These are phyloP conservation scores for Penicillium occitanis DNA, from an alignment of 2,329 filamentous ascomycete species.

Conservation along the genomic window DNA sequence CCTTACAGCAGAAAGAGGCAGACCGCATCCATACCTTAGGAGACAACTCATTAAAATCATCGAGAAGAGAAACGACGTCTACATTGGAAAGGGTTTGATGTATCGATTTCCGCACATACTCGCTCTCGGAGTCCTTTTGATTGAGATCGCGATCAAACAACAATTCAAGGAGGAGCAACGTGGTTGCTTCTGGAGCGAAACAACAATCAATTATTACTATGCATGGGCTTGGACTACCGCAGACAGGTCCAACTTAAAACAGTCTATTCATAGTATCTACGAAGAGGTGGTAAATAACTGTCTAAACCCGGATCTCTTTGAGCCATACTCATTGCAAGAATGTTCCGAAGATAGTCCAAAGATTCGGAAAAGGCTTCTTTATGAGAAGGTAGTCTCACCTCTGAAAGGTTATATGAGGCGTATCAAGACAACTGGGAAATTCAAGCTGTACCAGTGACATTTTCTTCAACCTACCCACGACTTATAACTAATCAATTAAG, in stretches of 20 bases:
- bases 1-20: neutral
- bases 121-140: slow-evolving; percentile 8
- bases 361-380: slow-evolving; percentile 1
- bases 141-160: slow-evolving; percentile 13
- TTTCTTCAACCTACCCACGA: neutral
- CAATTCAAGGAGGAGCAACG: neutral
- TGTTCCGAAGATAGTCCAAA: neutral
- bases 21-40: slow-evolving; percentile 10
- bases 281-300: slow-evolving; percentile 8
- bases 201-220: slow-evolving; percentile 14
- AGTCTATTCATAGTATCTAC: neutral
- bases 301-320: slow-evolving; percentile 8
- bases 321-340: neutral
- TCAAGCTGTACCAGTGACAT: neutral
- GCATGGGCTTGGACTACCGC: slow-evolving; percentile 12
- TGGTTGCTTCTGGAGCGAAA: neutral
- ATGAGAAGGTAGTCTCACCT: slow-evolving; percentile 11
- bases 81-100: neutral
- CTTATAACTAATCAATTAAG: neutral
- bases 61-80: neutral
- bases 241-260: neutral
- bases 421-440: slow-evolving; percentile 15
- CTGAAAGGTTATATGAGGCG: neutral
- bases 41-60: neutral
- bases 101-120: slow-evolving; percentile 12